Conservation (phyloP, 495 filamentous ascomycete genomes). For the Penicillium angulare region DNA sequence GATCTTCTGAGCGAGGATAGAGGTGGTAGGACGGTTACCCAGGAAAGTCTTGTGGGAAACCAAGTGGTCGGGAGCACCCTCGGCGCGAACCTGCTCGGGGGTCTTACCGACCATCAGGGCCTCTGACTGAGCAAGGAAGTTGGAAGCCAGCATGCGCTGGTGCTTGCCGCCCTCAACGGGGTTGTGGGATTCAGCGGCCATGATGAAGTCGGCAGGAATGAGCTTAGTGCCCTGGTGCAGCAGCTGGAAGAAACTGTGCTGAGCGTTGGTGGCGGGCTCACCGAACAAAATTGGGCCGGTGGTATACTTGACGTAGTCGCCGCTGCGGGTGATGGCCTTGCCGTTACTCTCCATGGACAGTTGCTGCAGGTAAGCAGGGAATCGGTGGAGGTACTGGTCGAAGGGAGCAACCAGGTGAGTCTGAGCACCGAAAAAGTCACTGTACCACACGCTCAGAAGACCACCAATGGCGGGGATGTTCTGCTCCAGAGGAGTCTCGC, state of each 20-base stretch:
- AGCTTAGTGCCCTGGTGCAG: slow-evolving; percentile 99
- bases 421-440: slow-evolving; percentile 96
- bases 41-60: slow-evolving; percentile 99
- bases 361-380: slow-evolving; percentile 98
- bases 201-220: slow-evolving; percentile 96
- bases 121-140: slow-evolving; percentile 97
- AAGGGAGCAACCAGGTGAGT: slow-evolving; percentile 97
- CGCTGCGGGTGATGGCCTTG: slow-evolving; percentile 90
- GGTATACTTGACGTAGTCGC: slow-evolving; percentile 92
- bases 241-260: slow-evolving; percentile 99
- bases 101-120: slow-evolving; percentile 99
- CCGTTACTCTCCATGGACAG: slow-evolving; percentile 99
- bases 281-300: slow-evolving; percentile 94
- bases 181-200: slow-evolving; percentile 95
- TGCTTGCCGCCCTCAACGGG: slow-evolving; percentile 87
- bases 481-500: slow-evolving; percentile 80
- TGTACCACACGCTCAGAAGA: slow-evolving; percentile 96
- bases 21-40: slow-evolving; percentile 94
- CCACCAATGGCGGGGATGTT: slow-evolving; percentile 94
- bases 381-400: slow-evolving; percentile 98
- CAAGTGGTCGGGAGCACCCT: slow-evolving; percentile 79
- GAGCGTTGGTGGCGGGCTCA: slow-evolving; percentile 97
- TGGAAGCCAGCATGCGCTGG: slow-evolving; percentile 97
- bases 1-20: slow-evolving; percentile 90
- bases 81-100: slow-evolving; percentile 81